phyloP scores from a whole-genome alignment of 768 basidiomycete species.

The Clitopilus hobsonii region DNA sequence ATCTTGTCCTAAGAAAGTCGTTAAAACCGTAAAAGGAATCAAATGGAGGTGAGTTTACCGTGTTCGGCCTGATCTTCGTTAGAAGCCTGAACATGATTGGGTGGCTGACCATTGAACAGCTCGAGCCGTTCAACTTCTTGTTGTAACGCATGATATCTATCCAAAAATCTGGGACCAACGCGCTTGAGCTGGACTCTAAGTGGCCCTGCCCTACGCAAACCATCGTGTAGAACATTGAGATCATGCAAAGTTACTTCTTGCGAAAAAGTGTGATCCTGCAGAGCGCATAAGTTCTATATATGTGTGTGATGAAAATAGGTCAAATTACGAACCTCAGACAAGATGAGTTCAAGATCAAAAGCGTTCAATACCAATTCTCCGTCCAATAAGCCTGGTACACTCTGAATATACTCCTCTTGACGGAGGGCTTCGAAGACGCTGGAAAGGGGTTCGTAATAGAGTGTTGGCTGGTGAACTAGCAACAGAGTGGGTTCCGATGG shows the following conservation, averaged over 20 bases:
- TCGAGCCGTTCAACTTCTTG: conserved; percentile 40
- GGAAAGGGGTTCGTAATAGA: conserved; percentile 75
- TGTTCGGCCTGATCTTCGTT: too few species aligned
- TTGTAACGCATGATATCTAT: conserved; percentile 60
- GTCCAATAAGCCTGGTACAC: conserved; percentile 41
- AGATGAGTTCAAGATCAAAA: conserved; percentile 57
- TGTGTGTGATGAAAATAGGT: background rate
- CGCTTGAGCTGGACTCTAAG: conserved; percentile 53
- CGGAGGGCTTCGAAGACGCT: conserved; percentile 70
- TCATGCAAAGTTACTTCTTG: conserved; percentile 72
- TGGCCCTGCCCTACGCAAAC: conserved; percentile 55
- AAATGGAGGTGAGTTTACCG: too few species aligned
- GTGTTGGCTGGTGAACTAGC: conserved; percentile 57
- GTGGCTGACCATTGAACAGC: conserved; percentile 5
- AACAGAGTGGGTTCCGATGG: conserved; percentile 35
- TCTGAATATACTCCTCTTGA: conserved; percentile 48
- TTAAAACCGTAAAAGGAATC: too few species aligned
- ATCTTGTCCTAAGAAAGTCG: too few species aligned
- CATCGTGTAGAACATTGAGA: conserved; percentile 66
- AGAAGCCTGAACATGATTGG: background rate
- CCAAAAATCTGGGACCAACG: conserved; percentile 55
- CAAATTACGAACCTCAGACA: conserved; percentile 54
- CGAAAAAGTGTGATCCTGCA: conserved; percentile 64
- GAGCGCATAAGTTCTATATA: background rate
- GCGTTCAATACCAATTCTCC: conserved; percentile 68